These are phyloP conservation scores for Coccinonectria pachysandricola DNA, from an alignment of 2,329 filamentous ascomycete species.

Conservation along the genomic window DNA sequence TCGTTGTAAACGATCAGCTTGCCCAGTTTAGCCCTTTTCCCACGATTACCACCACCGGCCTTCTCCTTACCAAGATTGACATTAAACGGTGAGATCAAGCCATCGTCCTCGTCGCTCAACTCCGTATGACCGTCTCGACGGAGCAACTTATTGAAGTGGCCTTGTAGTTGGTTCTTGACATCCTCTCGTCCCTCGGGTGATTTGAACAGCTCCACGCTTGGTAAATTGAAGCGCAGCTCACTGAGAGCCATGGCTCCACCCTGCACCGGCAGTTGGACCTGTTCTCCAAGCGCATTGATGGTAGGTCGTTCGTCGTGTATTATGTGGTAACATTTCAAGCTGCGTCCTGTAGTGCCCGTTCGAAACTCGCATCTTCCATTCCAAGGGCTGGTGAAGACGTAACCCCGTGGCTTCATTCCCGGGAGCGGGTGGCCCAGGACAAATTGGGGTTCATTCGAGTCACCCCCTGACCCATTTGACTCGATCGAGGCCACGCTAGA, in stretches of 20 bases:
- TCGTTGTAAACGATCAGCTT: conserved; percentile 86
- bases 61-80: conserved; percentile 69
- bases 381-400: conserved; percentile 80
- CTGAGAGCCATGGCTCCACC: conserved; percentile 40
- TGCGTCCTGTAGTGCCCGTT: conserved; percentile 65
- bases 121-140: conserved; percentile 22
- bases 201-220: conserved; percentile 42
- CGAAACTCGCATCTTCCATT: conserved; percentile 77
- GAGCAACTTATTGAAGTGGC: conserved; percentile 33
- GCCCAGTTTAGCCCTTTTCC: conserved; percentile 82
- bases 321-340: conserved; percentile 64
- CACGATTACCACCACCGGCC: conserved; percentile 76
- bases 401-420: conserved; percentile 49
- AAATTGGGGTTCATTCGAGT: conserved; percentile 17
- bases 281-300: conserved; percentile 35
- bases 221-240: conserved; percentile 85
- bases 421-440: conserved; percentile 31
- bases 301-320: conserved; percentile 35
- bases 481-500: conserved; percentile 22
- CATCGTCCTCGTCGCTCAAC: conserved; percentile 31
- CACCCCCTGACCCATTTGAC: conserved; percentile 23
- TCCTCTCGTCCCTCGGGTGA: conserved; percentile 23
- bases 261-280: conserved; percentile 21
- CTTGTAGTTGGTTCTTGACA: conserved; percentile 27
- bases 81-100: conserved; percentile 42